These are phyloP conservation scores for Lodderomyces pseudojiufengensis DNA, from an alignment of 1,139 yeast genomes.

Conservation along the genomic window DNA sequence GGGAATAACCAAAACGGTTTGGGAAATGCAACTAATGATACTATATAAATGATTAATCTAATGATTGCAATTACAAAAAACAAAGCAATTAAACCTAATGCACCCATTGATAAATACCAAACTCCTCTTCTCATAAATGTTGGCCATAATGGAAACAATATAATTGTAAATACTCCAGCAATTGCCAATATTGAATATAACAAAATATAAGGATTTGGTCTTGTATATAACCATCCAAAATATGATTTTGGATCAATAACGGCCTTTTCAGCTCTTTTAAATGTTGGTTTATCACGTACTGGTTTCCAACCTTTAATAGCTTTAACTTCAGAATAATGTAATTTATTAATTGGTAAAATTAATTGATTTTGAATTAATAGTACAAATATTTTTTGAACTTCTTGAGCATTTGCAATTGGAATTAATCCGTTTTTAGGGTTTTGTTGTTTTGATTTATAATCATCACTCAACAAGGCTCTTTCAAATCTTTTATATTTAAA, in stretches of 20 bases:
- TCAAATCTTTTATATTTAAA: conserved; percentile 82
- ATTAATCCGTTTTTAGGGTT: conserved; percentile 59
- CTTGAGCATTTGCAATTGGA: conserved; percentile 45
- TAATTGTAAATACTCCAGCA: conserved; percentile 66
- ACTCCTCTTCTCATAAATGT: conserved; percentile 82
- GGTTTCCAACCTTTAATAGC: conserved; percentile 60
- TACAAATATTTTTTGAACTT: conserved; percentile 63
- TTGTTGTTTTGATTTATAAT: conserved; percentile 55
- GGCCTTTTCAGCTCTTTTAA: conserved; percentile 65
- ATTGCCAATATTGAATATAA: conserved; percentile 63
- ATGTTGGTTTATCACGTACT: conserved; percentile 70
- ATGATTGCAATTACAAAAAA: conserved; percentile 79
- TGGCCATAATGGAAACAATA: conserved; percentile 97
- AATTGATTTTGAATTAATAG: conserved; percentile 69
- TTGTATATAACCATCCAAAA: conserved; percentile 80
- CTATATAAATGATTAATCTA: conserved; percentile 66
- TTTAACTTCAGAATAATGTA: conserved; percentile 70
- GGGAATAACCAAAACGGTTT: conserved; percentile 95
- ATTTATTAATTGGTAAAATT: conserved; percentile 68
- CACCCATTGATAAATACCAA: conserved; percentile 81
- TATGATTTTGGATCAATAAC: conserved; percentile 73
- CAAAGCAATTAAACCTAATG: conserved; percentile 68
- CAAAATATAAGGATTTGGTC: conserved; percentile 67
- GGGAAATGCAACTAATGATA: conserved; percentile 56
- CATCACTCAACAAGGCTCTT: conserved; percentile 73